These are phyloP conservation scores for Bothriochloa decipiens DNA, from an alignment of 176 grass and related monocot genomes.

Conservation along the genomic window DNA sequence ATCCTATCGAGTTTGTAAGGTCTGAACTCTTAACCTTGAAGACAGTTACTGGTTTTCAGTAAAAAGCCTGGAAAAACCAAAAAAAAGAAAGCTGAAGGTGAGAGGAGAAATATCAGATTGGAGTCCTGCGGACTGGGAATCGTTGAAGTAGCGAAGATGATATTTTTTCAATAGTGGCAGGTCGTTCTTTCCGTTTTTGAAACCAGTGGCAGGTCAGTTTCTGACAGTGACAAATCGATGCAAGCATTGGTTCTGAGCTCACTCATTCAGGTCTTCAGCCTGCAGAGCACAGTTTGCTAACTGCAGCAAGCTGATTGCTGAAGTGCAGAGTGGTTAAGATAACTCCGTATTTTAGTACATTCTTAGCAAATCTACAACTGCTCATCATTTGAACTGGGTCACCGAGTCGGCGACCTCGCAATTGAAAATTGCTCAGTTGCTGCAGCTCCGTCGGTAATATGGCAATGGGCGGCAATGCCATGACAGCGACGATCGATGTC, in stretches of 20 bases:
- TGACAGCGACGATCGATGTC: constrained; percentile 31
- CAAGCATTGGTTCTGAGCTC: constrained; percentile 13
- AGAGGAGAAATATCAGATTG: background rate
- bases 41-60: background rate
- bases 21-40: background rate
- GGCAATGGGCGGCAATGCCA: constrained; percentile 39
- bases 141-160: constrained; percentile 32
- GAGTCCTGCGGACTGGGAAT: background rate
- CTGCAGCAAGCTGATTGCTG: constrained; percentile 5
- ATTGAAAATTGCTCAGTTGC: constrained; percentile 31
- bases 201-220: constrained; percentile 39
- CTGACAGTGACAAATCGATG: constrained; percentile 32
- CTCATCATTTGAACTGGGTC: constrained; percentile 39
- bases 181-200: constrained; percentile 13
- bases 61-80: background rate
- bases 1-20: too few relatives aligned
- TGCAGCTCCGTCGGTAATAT: constrained; percentile 8
- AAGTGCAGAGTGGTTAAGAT: constrained; percentile 47
- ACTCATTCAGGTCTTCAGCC: background rate
- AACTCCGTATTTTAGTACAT: constrained; percentile 39
- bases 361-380: constrained; percentile 45
- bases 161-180: constrained; percentile 36
- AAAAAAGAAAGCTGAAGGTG: background rate
- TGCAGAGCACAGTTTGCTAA: background rate
- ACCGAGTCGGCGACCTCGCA: background rate